Evolutionary conservation across 345 rosid species (phyloP).

Genomic region (Citrus glauca): DNA sequence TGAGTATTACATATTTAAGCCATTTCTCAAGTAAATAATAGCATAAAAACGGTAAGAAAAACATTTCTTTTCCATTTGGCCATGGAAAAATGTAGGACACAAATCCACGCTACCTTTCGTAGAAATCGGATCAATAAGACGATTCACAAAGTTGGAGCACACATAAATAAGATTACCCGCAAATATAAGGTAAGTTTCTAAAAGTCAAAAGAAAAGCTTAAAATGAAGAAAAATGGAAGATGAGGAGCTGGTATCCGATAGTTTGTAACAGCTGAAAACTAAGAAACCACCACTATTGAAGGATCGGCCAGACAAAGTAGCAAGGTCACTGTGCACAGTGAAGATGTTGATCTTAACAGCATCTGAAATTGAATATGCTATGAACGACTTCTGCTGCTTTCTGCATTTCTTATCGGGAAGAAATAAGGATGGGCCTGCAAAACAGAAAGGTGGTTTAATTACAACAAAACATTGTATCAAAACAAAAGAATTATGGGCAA

Average conservation of each 20-base stretch:
- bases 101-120: background rate
- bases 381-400: slow-evolving; percentile 65
- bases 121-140: slow-evolving; percentile 3
- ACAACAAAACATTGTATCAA: background rate
- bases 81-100: background rate
- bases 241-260: background rate
- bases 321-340: slow-evolving; percentile 5
- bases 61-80: background rate
- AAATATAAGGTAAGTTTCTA: background rate
- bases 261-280: background rate
- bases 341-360: slow-evolving; percentile 13
- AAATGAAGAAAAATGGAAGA: background rate
- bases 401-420: slow-evolving; percentile 79
- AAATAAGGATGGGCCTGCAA: slow-evolving; percentile 91
- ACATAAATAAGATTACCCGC: background rate
- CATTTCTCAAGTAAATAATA: background rate
- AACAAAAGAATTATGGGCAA: background rate
- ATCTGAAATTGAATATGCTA: slow-evolving; percentile 23
- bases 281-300: background rate
- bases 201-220: background rate
- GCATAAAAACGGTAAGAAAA: background rate
- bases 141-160: background rate
- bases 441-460: background rate
- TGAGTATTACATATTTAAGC: background rate
- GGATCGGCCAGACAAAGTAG: slow-evolving; percentile 15